Base-by-base conservation (phyloP, 768 basidiomycete species). In the Leccinum uliginosum region DNA sequence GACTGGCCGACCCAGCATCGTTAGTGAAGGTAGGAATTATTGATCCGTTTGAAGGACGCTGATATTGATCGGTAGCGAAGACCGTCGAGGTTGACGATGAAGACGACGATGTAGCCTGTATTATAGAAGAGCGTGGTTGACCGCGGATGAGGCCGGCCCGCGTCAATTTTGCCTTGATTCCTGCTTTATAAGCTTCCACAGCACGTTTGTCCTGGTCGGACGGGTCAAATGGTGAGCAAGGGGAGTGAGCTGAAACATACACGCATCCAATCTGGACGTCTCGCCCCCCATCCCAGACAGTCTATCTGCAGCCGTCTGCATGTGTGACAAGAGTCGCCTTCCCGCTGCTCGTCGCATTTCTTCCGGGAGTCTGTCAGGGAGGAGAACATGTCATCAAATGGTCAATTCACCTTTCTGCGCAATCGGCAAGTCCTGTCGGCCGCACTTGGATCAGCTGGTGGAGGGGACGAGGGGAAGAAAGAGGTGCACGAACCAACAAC, bases 271-370 rank as follows among this genome's bases (percentile, higher is more conserved):
- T 91, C 90, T n/a, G 90, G 91, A 51, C 91, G 81, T 66, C 82
- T 87, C 8, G 85, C 76, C 4, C 91, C 91, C 91, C 91, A 93
- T 12, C 91, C 91, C 4, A 93, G 77, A 72, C 91, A 93, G 51
- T 87, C 79, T 65, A 93, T 89, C 49, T 85, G 86, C 35, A 93
- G 77, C 51, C 91, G 87, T 57, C 83, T 79, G 70, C 91, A 93
- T 1, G 91, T 93, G 63, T 82, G 79, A 73, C 90, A 93, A 3
- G 89, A 87, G 71, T 89, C 83, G 58, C 83, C 85, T 66, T 87
- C 85, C 61, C 88, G 83, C 62, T 89, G 85, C 65, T 93, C 90
- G 70, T 93, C 90, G 71, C 90, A 93, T 88, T 93, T 93, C 89
- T 92, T 69, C 6, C 24, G 52, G 57, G 49, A 26, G 35, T 50